phyloP scores from a whole-genome alignment of 352 stramenopile genomes.

The Pythium periplocum region DNA sequence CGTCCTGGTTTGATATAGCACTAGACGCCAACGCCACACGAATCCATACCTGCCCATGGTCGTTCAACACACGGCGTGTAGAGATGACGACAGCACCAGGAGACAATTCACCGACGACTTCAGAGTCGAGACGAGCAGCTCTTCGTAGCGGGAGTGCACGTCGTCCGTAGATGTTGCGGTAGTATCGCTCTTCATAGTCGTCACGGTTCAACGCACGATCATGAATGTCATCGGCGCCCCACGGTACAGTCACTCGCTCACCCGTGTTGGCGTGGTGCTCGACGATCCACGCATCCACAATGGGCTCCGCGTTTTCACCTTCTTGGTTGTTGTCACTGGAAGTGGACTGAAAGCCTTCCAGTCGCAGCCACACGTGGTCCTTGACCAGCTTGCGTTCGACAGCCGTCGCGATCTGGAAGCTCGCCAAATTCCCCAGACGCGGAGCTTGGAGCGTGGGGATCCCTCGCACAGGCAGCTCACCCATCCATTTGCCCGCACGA shows the following conservation, averaged over 20 bases:
- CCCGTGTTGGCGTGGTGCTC: constrained; percentile 70
- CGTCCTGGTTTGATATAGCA: neutral
- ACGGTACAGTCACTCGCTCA: constrained; percentile 56
- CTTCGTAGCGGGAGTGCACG: constrained; percentile 48
- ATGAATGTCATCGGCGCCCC: constrained; percentile 32
- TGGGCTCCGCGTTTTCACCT: constrained; percentile 11
- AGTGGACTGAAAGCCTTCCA: constrained; percentile 16
- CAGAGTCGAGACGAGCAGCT: constrained; percentile 33
- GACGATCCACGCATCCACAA: constrained; percentile 57
- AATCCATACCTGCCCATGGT: constrained; percentile 60
- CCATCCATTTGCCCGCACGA: constrained; percentile 46
- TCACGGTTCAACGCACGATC: constrained; percentile 10
- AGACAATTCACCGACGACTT: constrained; percentile 50
- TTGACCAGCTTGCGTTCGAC: constrained; percentile 70
- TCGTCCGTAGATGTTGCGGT: constrained; percentile 62
- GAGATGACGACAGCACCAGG: constrained; percentile 52
- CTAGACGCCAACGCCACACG: constrained; percentile 29
- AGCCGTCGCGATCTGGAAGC: constrained; percentile 45
- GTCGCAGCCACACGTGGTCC: constrained; percentile 61
- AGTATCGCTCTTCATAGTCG: constrained; percentile 44
- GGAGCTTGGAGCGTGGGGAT: constrained; percentile 60
- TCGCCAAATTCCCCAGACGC: constrained; percentile 39
- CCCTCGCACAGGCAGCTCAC: constrained; percentile 54
- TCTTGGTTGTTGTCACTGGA: constrained; percentile 9
- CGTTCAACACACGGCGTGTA: constrained; percentile 43